Percentiles rank a stretch among this genome's conserved stretches.
phyloP scores from a whole-genome alignment of 495 filamentous ascomycete species.

The Penicillium lividum region DNA sequence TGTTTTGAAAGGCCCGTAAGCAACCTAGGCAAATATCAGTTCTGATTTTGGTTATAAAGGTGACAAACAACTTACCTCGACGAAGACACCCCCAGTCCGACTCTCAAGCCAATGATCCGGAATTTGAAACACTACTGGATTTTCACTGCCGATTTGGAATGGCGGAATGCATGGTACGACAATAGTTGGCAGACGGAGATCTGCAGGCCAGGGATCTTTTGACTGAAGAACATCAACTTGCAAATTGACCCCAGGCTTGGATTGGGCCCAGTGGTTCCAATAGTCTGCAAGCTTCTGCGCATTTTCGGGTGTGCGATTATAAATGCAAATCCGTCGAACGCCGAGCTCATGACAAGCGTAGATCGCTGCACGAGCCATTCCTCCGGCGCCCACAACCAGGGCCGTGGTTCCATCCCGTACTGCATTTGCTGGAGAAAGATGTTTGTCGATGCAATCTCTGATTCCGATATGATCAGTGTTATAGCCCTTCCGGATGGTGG shows the following conservation, averaged over 20 bases:
- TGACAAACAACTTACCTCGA: constrained; percentile 51
- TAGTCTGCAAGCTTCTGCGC: constrained; percentile 52
- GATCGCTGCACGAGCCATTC: constrained; percentile 62
- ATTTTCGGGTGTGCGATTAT: constrained; percentile 59
- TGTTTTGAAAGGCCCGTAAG: constrained; percentile 39
- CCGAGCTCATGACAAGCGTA: constrained; percentile 61
- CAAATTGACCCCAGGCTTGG: constrained; percentile 29
- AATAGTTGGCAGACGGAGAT: constrained; percentile 62
- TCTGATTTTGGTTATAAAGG: background rate
- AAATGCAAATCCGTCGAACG: constrained; percentile 59
- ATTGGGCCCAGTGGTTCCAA: constrained; percentile 29
- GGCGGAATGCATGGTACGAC: constrained; percentile 69
- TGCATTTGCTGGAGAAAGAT: constrained; percentile 44
- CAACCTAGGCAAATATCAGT: constrained; percentile 56
- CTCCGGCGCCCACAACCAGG: constrained; percentile 61
- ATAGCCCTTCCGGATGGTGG: constrained; percentile 49
- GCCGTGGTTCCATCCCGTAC: constrained; percentile 51
- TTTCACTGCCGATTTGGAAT: constrained; percentile 42
- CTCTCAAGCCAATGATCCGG: constrained; percentile 68
- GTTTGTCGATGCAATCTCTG: constrained; percentile 60
- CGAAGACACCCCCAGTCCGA: constrained; percentile 70
- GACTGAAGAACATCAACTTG: constrained; percentile 53
- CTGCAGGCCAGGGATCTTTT: constrained; percentile 46
- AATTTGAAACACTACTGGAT: constrained; percentile 61
- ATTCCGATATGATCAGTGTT: constrained; percentile 72